phyloP scores from a whole-genome alignment of 305 asterid genomes.

The Vinca major region DNA sequence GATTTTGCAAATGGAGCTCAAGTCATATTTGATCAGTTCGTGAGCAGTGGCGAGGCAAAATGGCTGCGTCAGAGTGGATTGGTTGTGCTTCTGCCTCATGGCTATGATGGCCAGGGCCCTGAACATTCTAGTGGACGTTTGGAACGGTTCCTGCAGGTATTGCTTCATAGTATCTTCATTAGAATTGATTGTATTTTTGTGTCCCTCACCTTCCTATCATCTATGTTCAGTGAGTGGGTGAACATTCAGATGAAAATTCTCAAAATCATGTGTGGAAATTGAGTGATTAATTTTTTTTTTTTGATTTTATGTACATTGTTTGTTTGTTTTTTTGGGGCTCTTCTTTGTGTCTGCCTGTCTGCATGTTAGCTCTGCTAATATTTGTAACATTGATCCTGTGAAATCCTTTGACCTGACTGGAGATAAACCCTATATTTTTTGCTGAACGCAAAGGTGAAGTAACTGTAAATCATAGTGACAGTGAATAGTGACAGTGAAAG shows the following conservation, averaged over 20 bases:
- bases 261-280: too few relatives aligned
- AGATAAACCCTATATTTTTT: too few relatives aligned
- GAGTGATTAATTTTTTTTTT: too few relatives aligned
- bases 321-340: too few relatives aligned
- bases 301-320: too few relatives aligned
- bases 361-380: too few relatives aligned
- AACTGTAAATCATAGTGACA: background rate
- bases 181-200: background rate
- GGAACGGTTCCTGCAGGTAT: conserved; percentile 93
- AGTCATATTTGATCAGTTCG: conserved; percentile 89
- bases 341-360: too few relatives aligned
- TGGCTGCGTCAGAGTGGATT: conserved; percentile 97
- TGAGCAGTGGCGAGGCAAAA: conserved; percentile 95
- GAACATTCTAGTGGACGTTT: conserved; percentile 98
- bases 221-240: too few relatives aligned
- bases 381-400: too few relatives aligned
- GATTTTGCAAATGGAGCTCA: conserved; percentile 96
- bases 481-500: background rate
- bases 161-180: background rate
- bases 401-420: too few relatives aligned
- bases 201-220: background rate
- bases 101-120: conserved; percentile 98
- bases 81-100: conserved; percentile 86
- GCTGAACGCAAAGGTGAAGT: background rate
- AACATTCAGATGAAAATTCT: too few relatives aligned